Base-by-base conservation (phyloP, 768 basidiomycete species). In the Vararia minispora region DNA sequence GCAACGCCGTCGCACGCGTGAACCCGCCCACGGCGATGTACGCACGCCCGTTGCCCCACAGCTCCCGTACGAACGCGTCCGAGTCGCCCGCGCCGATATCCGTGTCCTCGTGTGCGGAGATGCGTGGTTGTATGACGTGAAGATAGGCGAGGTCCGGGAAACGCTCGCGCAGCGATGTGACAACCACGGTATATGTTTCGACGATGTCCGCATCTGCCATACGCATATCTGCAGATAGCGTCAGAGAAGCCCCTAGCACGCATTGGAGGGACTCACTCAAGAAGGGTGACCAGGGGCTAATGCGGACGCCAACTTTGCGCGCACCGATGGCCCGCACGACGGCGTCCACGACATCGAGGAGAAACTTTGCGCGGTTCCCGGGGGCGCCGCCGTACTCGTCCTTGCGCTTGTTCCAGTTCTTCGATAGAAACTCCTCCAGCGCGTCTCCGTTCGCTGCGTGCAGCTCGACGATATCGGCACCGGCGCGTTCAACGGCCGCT, bases 261-360 rank as follows among this genome's bases (percentile, higher is more conserved):
- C 12, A 23, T 13, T 12, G 34, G 34, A 24, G 8, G 21, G 34
- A 23, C 28, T 12, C 21, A 33, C 31, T 18, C 16, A 16, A 18
- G 31, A n/a, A 33, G 31, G 14, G 31, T 10, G 31, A 33, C 52
- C 48, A 61, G 17, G 55, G 62, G 38, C 54, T 54, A 14, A 65
- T 29, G 3, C 64, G 58, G 37, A 66, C 52, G 8, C 57, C 64
- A 23, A 55, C 52, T 18, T 55, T 50, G 24, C 61, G 57, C 22
- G 51, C 46, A 3, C 67, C 67, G 33, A 65, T 50, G 6, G 60
- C 60, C 2, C 50, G 43, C 25, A 44, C 31, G 31, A 65, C 55
- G 14, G 59, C 58, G 14, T 56, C 47, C 25, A 58, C 42, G 34
- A 63, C 57, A 42, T 62, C 58, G n/a, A 60, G 48, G 12, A 18